These are phyloP conservation scores for Phlebopus sp. DNA, from an alignment of 1,284 basidiomycete species.

Conservation along the genomic window DNA sequence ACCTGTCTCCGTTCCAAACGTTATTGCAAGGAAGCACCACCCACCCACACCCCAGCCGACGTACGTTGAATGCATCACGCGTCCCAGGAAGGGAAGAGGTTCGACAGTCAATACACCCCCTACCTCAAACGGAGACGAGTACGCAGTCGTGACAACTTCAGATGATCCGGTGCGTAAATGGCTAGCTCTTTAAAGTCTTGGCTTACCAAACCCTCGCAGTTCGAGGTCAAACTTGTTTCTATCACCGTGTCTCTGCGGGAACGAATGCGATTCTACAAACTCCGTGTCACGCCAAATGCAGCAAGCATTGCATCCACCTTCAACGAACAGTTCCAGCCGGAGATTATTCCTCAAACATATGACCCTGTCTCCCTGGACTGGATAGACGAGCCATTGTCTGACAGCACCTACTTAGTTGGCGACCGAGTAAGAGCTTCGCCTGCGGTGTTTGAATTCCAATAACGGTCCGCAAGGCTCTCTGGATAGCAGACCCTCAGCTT, in stretches of 20 bases:
- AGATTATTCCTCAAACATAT: conserved; percentile 78
- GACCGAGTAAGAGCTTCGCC: conserved; percentile 52
- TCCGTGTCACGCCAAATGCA: conserved; percentile 75
- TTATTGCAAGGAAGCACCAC: conserved; percentile 69
- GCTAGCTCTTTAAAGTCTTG: background rate
- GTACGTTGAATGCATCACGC: conserved; percentile 50
- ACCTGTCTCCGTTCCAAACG: conserved; percentile 71
- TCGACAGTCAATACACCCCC: conserved; percentile 15
- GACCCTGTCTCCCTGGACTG: conserved; percentile 82
- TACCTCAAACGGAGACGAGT: conserved; percentile 42
- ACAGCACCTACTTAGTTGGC: conserved; percentile 58
- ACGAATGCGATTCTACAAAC: conserved; percentile 86
- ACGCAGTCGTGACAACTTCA: conserved; percentile 40
- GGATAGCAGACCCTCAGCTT: conserved; percentile 63
- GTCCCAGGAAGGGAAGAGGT: conserved; percentile 42
- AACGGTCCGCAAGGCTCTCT: conserved; percentile 55
- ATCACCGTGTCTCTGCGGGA: conserved; percentile 76
- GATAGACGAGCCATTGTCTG: conserved; percentile 52
- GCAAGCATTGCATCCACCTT: conserved; percentile 71
- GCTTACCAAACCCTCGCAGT: conserved; percentile 37
- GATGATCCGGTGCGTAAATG: conserved; percentile 58
- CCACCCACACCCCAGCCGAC: conserved; percentile 40
- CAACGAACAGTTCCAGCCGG: conserved; percentile 73
- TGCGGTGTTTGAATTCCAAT: conserved; percentile 8
- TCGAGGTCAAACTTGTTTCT: conserved; percentile 70